Percentiles rank a stretch among this genome's conserved stretches.
Evolutionary conservation across 495 filamentous ascomycete genomes (phyloP).

Genomic region (Aspergillus avenaceus): DNA sequence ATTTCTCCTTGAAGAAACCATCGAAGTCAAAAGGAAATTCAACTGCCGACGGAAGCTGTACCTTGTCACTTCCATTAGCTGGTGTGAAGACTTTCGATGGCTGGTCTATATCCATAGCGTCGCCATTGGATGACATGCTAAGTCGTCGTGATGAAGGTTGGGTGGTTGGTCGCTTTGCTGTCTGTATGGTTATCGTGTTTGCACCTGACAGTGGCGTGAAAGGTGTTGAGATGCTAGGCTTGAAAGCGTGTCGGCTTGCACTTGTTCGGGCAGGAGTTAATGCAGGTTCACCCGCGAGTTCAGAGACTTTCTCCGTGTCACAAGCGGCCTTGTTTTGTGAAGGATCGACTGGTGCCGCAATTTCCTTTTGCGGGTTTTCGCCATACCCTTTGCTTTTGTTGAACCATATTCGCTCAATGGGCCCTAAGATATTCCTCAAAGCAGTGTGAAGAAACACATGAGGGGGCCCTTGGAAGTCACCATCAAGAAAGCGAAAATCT

Average conservation of each 20-base stretch:
- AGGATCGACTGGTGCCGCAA: neutral
- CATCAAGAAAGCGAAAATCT: slow-evolving; percentile 19
- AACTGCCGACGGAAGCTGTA: neutral
- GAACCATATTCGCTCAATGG: neutral
- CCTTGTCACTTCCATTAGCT: neutral
- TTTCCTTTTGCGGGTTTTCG: neutral
- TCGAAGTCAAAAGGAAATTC: slow-evolving; percentile 3
- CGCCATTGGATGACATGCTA: neutral
- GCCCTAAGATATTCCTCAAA: slow-evolving; percentile 12
- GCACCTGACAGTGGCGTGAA: neutral
- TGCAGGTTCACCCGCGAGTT: no score
- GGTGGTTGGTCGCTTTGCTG: no score
- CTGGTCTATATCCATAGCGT: slow-evolving; percentile 9
- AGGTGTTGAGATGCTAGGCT: no score
- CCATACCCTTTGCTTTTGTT: neutral
- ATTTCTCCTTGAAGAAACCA: slow-evolving; percentile 7
- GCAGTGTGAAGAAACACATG: slow-evolving; percentile 20
- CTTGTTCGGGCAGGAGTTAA: no score
- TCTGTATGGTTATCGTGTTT: neutral
- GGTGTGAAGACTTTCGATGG: neutral
- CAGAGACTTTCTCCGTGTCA: no score
- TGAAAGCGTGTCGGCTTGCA: no score
- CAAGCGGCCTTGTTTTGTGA: neutral
- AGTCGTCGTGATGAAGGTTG: no score
- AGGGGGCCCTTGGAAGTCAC: neutral